These are phyloP conservation scores for Pharnaceum exiguum DNA, from an alignment of 148 eudicot genomes.

Conservation along the genomic window DNA sequence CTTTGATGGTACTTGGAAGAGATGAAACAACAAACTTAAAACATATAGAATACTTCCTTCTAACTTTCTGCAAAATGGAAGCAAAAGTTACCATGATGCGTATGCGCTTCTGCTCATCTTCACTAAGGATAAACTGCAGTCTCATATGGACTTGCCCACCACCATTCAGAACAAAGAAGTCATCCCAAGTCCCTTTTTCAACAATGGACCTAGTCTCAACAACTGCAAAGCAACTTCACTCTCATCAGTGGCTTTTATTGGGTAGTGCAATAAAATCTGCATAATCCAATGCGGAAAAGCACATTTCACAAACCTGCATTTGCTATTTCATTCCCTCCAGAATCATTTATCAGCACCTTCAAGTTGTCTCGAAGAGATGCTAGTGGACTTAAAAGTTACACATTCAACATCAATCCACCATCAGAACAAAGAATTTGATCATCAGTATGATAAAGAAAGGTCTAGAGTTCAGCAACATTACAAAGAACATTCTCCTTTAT, in stretches of 20 bases:
- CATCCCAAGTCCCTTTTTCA: slow-evolving; percentile 83
- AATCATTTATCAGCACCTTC: slow-evolving; percentile 51
- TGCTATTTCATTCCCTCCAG: slow-evolving; percentile 67
- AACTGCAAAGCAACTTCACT: slow-evolving; percentile 33
- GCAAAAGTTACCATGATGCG: slow-evolving; percentile 57
- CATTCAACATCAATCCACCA: slow-evolving; percentile 5
- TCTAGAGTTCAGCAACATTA: slow-evolving; percentile 32
- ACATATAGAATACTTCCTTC: neutral
- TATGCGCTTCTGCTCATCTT: slow-evolving; percentile 62
- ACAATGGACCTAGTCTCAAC: slow-evolving; percentile 53
- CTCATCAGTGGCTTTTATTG: slow-evolving; percentile 6
- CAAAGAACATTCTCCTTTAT: slow-evolving; percentile 69
- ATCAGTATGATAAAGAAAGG: neutral
- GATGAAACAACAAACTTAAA: neutral
- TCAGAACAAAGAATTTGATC: neutral
- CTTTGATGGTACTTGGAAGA: neutral
- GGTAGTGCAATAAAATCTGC: neutral
- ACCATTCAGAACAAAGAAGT: slow-evolving; percentile 59
- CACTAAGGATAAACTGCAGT: slow-evolving; percentile 60
- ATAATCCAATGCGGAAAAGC: neutral
- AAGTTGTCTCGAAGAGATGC: slow-evolving; percentile 59
- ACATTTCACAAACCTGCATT: slow-evolving; percentile 39
- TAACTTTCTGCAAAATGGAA: neutral
- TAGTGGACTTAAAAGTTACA: slow-evolving; percentile 45
- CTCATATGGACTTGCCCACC: slow-evolving; percentile 75